Evolutionary conservation across 768 basidiomycete species (phyloP).

Genomic region (Trametes cubensis): DNA sequence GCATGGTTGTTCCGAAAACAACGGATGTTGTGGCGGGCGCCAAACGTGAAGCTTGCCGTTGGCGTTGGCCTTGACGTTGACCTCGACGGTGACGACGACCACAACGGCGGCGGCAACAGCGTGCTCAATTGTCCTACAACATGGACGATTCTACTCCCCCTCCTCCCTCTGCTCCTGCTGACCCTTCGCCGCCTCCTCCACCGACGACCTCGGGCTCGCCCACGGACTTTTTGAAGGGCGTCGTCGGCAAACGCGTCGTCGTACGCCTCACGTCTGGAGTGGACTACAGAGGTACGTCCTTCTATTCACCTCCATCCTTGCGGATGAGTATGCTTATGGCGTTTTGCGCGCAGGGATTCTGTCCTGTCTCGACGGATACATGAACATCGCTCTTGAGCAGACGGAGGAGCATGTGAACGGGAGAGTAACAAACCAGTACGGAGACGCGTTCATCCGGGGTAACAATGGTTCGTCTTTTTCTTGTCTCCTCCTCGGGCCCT

Average conservation of each 20-base stretch:
- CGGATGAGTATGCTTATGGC: not conserved
- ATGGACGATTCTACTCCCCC: slow-evolving; percentile 39
- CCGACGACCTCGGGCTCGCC: slow-evolving; percentile 70
- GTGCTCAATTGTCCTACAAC: not conserved
- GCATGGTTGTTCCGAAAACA: no score
- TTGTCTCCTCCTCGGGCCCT: no score
- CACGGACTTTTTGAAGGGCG: slow-evolving; percentile 91
- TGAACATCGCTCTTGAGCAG: slow-evolving; percentile 98
- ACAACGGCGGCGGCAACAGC: not conserved
- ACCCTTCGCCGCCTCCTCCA: slow-evolving; percentile 53
- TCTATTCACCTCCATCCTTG: no score
- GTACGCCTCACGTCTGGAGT: slow-evolving; percentile 91
- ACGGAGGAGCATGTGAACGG: slow-evolving; percentile 96
- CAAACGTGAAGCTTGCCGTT: no score
- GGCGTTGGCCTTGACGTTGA: not conserved
- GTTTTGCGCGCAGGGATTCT: slow-evolving; percentile 65
- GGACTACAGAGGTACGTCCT: slow-evolving; percentile 79
- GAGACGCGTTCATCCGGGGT: slow-evolving; percentile 93
- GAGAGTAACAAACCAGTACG: slow-evolving; percentile 83
- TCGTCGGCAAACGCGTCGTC: slow-evolving; percentile 94
- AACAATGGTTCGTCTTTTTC: slow-evolving; percentile 73
- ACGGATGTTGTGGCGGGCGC: no score
- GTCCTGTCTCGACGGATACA: slow-evolving; percentile 96
- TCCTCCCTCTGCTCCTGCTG: slow-evolving; percentile 41
- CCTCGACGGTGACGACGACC: not conserved